Percentiles rank a stretch among this genome's conserved stretches.
These are phyloP conservation scores for Botrytis tulipae DNA, from an alignment of 2,329 filamentous ascomycete genomes.

Conservation along the genomic window DNA sequence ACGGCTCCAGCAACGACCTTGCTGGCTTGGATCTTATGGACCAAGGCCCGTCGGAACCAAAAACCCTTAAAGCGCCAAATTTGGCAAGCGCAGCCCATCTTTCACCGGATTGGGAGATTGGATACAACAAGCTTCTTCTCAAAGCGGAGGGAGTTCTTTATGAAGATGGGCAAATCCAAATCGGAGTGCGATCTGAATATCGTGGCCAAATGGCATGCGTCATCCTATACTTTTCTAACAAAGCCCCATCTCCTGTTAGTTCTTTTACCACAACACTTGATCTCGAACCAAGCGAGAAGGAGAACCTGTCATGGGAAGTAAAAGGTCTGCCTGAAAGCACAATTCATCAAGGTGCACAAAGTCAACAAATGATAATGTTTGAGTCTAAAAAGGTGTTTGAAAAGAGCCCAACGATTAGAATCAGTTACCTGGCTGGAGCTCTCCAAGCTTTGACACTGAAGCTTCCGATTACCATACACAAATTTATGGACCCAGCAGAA, in stretches of 20 bases:
- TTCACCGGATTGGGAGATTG: slow-evolving; percentile 90
- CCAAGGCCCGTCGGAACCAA: slow-evolving; percentile 55
- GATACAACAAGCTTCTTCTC: slow-evolving; percentile 80
- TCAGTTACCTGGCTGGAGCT: slow-evolving; percentile 91
- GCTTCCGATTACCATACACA: slow-evolving; percentile 83
- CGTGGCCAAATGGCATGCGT: slow-evolving; percentile 92
- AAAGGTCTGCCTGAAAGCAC: slow-evolving; percentile 85
- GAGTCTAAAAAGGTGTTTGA: slow-evolving; percentile 79
- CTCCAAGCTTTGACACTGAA: slow-evolving; percentile 90
- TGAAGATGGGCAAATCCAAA: slow-evolving; percentile 90
- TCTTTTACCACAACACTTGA: slow-evolving; percentile 95
- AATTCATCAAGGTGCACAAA: slow-evolving; percentile 71
- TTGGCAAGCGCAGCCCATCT: slow-evolving; percentile 89
- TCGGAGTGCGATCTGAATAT: slow-evolving; percentile 91
- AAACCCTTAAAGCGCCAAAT: slow-evolving; percentile 68
- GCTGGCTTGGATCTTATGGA: slow-evolving; percentile 77
- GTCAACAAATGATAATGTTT: slow-evolving; percentile 93
- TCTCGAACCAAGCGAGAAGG: slow-evolving; percentile 65
- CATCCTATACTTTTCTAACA: slow-evolving; percentile 95
- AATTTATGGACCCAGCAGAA: slow-evolving; percentile 94
- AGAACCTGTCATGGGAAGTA: slow-evolving; percentile 75
- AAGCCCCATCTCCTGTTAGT: slow-evolving; percentile 77
- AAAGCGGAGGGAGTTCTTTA: slow-evolving; percentile 84
- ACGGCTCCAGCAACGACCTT: slow-evolving; percentile 56
- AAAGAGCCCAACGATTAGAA: slow-evolving; percentile 83